Evolutionary conservation across 208 protist species (phyloP).

Genomic region (Wallacemonas sp.): DNA sequence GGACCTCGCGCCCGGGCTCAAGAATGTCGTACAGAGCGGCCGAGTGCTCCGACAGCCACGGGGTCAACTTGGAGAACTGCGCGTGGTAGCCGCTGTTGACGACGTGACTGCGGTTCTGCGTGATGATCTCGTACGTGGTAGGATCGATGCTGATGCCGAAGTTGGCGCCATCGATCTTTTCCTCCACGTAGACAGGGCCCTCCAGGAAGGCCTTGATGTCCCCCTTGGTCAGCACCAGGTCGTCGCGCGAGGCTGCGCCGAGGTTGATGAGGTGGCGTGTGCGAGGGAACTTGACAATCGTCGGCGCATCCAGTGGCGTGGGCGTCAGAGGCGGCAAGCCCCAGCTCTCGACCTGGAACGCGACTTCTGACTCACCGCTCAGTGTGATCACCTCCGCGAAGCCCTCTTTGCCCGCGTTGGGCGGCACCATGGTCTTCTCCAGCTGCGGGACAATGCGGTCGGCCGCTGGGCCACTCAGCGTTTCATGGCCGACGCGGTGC

Average conservation of each 20-base stretch:
- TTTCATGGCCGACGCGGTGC: constrained; percentile 20
- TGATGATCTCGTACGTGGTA: constrained; percentile 13
- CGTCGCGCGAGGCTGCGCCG: constrained; percentile 29
- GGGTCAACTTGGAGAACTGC: constrained; percentile 25
- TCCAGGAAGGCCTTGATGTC: constrained; percentile 16
- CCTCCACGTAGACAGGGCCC: constrained; percentile 31
- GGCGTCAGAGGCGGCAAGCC: constrained; percentile 18
- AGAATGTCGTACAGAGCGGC: constrained; percentile 31
- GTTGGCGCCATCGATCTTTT: constrained; percentile 53
- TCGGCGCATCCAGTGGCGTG: constrained; percentile 14
- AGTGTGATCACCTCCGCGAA: constrained; percentile 17
- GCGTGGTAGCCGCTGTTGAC: constrained; percentile 27
- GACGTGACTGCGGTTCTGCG: constrained; percentile 39
- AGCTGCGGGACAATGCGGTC: constrained; percentile 16
- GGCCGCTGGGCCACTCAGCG: constrained; percentile 9
- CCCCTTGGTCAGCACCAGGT: constrained; percentile 18
- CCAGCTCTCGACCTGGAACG: constrained; percentile 16
- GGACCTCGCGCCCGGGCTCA: constrained; percentile 19
- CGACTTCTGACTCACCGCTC: constrained; percentile 16
- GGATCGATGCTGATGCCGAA: constrained; percentile 35
- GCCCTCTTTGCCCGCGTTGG: constrained; percentile 14
- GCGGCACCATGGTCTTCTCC: constrained; percentile 13
- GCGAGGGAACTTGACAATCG: constrained; percentile 32
- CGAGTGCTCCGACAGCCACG: constrained; percentile 26
- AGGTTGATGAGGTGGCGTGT: constrained; percentile 31